Evolutionary conservation across 768 basidiomycete species (phyloP).

Genomic region (Lentinula raphanica): DNA sequence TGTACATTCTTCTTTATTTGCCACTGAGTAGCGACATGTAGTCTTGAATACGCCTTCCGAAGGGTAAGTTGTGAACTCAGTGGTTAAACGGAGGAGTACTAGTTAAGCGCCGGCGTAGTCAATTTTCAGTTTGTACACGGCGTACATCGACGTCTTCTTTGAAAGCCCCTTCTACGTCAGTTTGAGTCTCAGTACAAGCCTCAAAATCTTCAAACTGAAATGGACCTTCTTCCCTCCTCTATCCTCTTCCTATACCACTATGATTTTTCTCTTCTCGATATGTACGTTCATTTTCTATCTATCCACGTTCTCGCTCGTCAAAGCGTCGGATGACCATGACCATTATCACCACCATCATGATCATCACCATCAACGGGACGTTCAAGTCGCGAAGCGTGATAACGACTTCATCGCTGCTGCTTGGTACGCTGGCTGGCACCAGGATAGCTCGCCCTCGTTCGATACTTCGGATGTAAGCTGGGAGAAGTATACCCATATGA

Average conservation of each 20-base stretch:
- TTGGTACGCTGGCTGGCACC: conserved; percentile 71
- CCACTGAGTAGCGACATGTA: no score
- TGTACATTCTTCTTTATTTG: background rate
- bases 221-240: background rate
- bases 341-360: background rate
- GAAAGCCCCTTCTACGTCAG: background rate
- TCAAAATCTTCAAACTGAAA: background rate
- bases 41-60: no score
- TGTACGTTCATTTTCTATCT: background rate
- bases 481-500: conserved; percentile 61
- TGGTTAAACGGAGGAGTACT: no score
- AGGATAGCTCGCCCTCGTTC: conserved; percentile 31
- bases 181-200: background rate
- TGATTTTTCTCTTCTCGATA: background rate
- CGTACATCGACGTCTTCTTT: background rate
- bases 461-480: conserved; percentile 42
- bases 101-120: no score
- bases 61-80: no score
- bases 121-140: no score
- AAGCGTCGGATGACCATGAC: background rate
- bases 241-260: background rate
- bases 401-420: conserved; percentile 38
- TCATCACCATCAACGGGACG: background rate
- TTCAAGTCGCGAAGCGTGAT: background rate
- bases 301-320: background rate